Evolutionary conservation across 169 alveolate genomes (phyloP).

Genomic region (Cryptosporidium sp.): DNA sequence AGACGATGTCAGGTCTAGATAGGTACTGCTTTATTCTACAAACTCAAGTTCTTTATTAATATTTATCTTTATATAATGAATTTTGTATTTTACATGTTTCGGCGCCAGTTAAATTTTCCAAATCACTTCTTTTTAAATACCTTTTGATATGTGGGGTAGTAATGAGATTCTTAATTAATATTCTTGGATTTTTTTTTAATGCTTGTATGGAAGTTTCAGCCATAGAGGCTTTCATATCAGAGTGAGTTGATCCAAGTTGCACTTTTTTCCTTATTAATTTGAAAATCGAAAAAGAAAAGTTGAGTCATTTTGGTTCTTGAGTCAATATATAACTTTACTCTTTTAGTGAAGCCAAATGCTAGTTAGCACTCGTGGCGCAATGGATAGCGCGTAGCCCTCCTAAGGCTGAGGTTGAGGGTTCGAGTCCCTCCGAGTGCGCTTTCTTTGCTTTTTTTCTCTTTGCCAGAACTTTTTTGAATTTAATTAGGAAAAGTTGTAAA

Average conservation of each 20-base stretch:
- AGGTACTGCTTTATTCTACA: background rate
- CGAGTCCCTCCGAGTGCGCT: conserved; percentile 95
- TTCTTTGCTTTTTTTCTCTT: background rate
- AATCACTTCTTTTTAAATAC: background rate
- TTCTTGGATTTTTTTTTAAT: background rate
- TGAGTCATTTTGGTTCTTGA: no score
- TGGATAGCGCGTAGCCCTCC: conserved; percentile 97
- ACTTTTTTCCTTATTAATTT: no score
- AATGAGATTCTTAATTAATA: background rate
- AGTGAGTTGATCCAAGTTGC: no score
- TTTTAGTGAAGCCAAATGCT: background rate
- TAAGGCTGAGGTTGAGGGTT: conserved; percentile 96
- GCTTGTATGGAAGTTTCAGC: background rate
- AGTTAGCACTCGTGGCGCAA: conserved; percentile 93
- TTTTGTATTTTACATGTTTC: background rate
- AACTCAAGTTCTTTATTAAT: background rate
- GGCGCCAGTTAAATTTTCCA: no score
- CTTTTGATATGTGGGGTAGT: background rate
- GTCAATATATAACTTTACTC: background rate
- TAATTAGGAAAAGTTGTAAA: no score
- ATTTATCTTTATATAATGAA: background rate
- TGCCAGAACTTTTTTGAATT: no score
- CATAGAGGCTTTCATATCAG: no score
- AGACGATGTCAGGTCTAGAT: conserved; percentile 51
- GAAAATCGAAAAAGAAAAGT: no score